These are phyloP conservation scores for Sphaerulina populicola DNA, from an alignment of 2,329 filamentous ascomycete genomes.

Conservation along the genomic window DNA sequence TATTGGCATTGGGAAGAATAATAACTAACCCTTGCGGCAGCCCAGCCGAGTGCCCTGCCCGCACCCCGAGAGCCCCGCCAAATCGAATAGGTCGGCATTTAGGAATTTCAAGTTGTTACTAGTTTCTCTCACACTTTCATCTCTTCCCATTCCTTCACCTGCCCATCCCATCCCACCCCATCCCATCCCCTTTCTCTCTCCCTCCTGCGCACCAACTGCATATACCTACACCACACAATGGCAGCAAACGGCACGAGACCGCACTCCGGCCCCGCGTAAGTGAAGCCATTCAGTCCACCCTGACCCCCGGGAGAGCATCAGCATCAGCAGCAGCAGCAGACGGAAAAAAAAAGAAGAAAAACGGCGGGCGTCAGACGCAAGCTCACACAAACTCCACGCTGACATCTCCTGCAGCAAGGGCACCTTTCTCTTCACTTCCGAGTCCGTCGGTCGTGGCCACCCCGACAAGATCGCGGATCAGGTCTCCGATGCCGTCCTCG, in stretches of 20 bases:
- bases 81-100: too few species aligned
- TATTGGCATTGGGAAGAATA: too few species aligned
- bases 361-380: too few species aligned
- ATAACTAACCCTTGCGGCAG: too few species aligned
- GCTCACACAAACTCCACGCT: neutral
- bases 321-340: too few species aligned
- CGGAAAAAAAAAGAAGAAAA: too few species aligned
- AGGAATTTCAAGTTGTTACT: slow-evolving; percentile 5
- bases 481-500: slow-evolving; percentile 95
- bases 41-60: too few species aligned
- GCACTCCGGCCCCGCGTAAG: slow-evolving; percentile 16
- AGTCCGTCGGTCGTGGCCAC: slow-evolving; percentile 41
- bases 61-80: too few species aligned
- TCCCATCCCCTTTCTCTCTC: neutral
- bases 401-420: slow-evolving; percentile 16
- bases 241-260: slow-evolving; percentile 14
- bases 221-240: slow-evolving; percentile 8
- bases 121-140: neutral
- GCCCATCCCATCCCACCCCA: too few species aligned
- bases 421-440: slow-evolving; percentile 41
- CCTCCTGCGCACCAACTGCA: neutral
- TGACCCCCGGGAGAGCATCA: too few species aligned
- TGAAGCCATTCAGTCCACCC: neutral
- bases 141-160: neutral
- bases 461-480: slow-evolving; percentile 56